These are phyloP conservation scores for Trichoderma breve DNA, from an alignment of 2,329 filamentous ascomycete species.

Conservation along the genomic window DNA sequence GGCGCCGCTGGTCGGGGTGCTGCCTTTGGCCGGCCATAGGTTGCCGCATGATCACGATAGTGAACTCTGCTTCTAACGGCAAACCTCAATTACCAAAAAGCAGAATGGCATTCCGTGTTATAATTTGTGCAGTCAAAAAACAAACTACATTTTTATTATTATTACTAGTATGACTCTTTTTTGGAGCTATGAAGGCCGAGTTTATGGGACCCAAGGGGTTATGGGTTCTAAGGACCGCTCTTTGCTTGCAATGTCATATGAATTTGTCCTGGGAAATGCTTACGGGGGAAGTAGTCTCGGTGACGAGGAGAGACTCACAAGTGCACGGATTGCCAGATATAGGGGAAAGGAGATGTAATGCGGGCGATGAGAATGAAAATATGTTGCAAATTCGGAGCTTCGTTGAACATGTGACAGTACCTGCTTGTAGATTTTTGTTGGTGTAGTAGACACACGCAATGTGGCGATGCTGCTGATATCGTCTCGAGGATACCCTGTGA, in stretches of 20 bases:
- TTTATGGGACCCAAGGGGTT: not conserved
- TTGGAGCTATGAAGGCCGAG: not conserved
- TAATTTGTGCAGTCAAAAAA: not conserved
- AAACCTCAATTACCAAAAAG: not conserved
- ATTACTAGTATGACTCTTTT: not conserved
- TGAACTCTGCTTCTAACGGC: not conserved
- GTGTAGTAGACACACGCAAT: not conserved
- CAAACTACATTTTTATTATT: conserved; percentile 4
- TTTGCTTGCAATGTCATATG: conserved; percentile 8
- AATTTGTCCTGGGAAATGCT: conserved; percentile 1
- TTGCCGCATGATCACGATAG: too few relatives aligned
- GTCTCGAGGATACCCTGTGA: not conserved
- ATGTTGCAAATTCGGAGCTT: not conserved
- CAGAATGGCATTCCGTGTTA: conserved; percentile 2
- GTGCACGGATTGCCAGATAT: conserved; percentile 2
- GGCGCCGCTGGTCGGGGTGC: conserved; percentile 41
- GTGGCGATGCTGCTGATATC: not conserved
- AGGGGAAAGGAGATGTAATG: not conserved
- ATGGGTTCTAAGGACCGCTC: not conserved
- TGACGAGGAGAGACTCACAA: not conserved
- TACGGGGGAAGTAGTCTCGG: conserved; percentile 4
- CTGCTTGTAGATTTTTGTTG: not conserved
- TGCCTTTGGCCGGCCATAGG: conserved; percentile 34
- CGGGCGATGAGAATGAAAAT: not conserved
- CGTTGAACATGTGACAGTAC: not conserved